Base-by-base conservation (phyloP, 352 stramenopile species). In the Pythium aristosporum region DNA sequence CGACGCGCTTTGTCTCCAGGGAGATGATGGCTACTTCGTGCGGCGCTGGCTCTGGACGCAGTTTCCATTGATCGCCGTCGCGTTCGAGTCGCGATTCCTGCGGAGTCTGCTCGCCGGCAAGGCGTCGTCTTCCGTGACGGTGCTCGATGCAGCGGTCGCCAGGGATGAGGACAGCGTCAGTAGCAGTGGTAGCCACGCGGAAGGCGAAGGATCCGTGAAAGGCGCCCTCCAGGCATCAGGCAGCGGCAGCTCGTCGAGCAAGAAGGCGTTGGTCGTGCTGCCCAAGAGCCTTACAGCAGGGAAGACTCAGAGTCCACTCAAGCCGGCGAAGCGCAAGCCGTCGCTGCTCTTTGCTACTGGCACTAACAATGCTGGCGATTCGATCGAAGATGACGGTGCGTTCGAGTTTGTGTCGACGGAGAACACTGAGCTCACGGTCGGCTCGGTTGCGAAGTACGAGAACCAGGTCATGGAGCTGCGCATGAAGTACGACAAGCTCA, bases 21-120 rank as follows among this genome's bases (percentile, higher is more conserved):
- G 63, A 10, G 77, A 86, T 21, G 85, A 93, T 52, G 82, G 79
- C 9, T 94, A 94, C 65, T 88, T 86, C 32, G 80, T 92, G 50
- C 80, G 75, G 18, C 74, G 86, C 36, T 94, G 86, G 86, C 77
- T 94, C 32, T 94, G 86, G 86, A 87, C 80, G 11, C 86, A 94
- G 67, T 94, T 94, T 59, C 86, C 86, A n/a, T 71, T 94, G 12
- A 79, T 94, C n/a, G 84, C 57, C 0, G 72, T 88, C 39, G 82
- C 86, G 21, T 93, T 94, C 48, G 86, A 90, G 52, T 86, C 69
- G 34, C 74, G 80, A 2, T 85, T 92, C 43, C 68, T 91, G 10
- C 76, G 73, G 13, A 81, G 56, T 30, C 51, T 73, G 46, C 11
- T 57, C 57, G 71, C 50, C 51, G 10, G 42, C 16, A 68, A 69